These are phyloP conservation scores for Aureobasidium mangrovei DNA, from an alignment of 2,329 filamentous ascomycete genomes.

Conservation along the genomic window DNA sequence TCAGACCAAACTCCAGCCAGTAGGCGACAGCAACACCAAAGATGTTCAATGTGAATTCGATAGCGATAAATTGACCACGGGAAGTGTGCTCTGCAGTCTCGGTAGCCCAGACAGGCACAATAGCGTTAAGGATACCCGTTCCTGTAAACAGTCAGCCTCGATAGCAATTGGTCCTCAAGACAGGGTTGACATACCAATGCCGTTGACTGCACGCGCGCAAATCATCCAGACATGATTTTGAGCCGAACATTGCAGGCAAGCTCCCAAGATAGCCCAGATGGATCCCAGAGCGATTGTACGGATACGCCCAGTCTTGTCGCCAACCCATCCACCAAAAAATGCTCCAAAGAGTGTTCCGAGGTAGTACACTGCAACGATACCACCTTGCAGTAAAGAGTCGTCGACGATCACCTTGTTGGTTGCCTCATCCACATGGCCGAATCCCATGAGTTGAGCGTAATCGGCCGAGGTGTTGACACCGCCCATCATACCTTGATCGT, in stretches of 20 bases:
- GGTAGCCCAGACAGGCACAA: slow-evolving; percentile 63
- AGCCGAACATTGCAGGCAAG: slow-evolving; percentile 55
- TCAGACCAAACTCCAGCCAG: slow-evolving; percentile 44
- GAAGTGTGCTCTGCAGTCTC: slow-evolving; percentile 60
- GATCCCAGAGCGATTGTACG: slow-evolving; percentile 54
- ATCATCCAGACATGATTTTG: slow-evolving; percentile 64
- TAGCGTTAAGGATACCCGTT: slow-evolving; percentile 61
- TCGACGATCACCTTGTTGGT: slow-evolving; percentile 46
- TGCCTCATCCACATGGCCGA: slow-evolving; percentile 47
- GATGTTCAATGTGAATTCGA: slow-evolving; percentile 67
- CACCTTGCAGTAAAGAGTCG: slow-evolving; percentile 52
- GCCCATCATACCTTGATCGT: slow-evolving; percentile 50
- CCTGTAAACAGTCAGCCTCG: not conserved
- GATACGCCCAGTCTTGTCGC: slow-evolving; percentile 54
- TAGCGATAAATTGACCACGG: slow-evolving; percentile 59
- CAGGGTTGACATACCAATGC: not conserved
- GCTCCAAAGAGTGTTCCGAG: slow-evolving; percentile 56
- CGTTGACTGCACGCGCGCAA: slow-evolving; percentile 30
- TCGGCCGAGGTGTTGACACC: slow-evolving; percentile 58
- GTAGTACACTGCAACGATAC: slow-evolving; percentile 53
- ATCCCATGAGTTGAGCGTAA: slow-evolving; percentile 57
- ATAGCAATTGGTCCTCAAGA: too few species aligned
- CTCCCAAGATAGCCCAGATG: slow-evolving; percentile 40
- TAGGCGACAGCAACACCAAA: slow-evolving; percentile 51
- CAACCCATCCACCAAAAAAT: slow-evolving; percentile 54